Evolutionary conservation across 495 filamentous ascomycete genomes (phyloP).

Genomic region (Parachaetomium inaequale): DNA sequence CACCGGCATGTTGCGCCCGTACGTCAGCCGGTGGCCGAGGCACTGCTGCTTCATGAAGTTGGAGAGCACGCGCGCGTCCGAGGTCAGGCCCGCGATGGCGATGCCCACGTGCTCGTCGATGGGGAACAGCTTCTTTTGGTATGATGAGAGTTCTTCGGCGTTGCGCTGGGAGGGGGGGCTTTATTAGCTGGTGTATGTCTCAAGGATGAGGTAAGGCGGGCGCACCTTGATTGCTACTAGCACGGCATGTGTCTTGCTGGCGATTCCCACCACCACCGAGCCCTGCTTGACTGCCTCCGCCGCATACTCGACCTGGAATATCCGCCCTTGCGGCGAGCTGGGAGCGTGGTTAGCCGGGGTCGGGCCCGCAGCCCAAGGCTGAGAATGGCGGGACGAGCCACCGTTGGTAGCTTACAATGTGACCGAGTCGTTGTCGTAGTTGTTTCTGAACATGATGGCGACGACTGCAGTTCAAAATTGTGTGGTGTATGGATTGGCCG

Average conservation of each 20-base stretch:
- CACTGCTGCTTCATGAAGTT: slow-evolving; percentile 99
- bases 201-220: not conserved
- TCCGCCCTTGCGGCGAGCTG: slow-evolving; percentile 97
- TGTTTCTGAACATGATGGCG: slow-evolving; percentile 92
- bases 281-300: slow-evolving; percentile 98
- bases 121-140: slow-evolving; percentile 98
- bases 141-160: slow-evolving; percentile 98
- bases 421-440: slow-evolving; percentile 99
- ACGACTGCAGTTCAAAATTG: not conserved
- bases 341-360: slow-evolving; percentile 17
- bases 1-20: slow-evolving; percentile 86
- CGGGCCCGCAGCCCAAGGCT: not conserved
- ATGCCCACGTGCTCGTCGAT: slow-evolving; percentile 95
- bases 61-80: slow-evolving; percentile 96
- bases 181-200: not conserved
- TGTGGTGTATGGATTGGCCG: not conserved
- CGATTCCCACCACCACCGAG: slow-evolving; percentile 92
- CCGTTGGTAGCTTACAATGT: slow-evolving; percentile 73
- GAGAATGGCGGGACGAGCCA: slow-evolving; percentile 6
- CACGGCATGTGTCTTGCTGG: slow-evolving; percentile 96
- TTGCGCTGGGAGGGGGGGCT: slow-evolving; percentile 62
- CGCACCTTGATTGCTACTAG: slow-evolving; percentile 93
- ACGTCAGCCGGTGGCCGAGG: slow-evolving; percentile 89
- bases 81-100: slow-evolving; percentile 93
- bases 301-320: slow-evolving; percentile 99